A percentile compares a stretch with the other conserved stretches of the same genome.
Conservation (phyloP, 164 flowering plant genomes). For the Stephania cephalantha region DNA sequence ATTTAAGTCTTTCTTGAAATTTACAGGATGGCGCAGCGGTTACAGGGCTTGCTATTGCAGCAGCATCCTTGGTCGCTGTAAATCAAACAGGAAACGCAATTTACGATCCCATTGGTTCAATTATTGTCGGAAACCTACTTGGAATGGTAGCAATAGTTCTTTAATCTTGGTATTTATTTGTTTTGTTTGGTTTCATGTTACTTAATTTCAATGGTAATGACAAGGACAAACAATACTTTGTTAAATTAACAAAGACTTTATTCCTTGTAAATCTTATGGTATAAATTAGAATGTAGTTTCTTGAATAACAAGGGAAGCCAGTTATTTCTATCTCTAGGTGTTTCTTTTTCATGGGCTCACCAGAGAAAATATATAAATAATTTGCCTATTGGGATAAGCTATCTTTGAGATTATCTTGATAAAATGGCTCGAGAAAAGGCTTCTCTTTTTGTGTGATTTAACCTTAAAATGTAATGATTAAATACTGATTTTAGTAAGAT, state of each 20-base stretch:
- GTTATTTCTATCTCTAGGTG: neutral
- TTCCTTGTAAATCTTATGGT: too few relatives aligned
- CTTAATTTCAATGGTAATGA: neutral
- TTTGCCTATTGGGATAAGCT: too few relatives aligned
- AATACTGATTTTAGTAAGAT: constrained; percentile 1
- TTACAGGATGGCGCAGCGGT: constrained; percentile 98
- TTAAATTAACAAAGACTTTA: neutral
- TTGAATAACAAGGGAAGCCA: neutral
- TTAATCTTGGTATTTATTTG: neutral
- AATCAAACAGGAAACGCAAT: constrained; percentile 84
- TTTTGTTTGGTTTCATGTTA: neutral
- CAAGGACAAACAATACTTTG: neutral
- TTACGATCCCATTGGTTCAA: constrained; percentile 93
- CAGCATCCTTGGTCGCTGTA: constrained; percentile 86
- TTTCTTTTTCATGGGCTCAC: too few relatives aligned
- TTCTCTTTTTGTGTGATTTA: neutral
- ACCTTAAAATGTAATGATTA: too few relatives aligned
- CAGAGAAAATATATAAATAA: too few relatives aligned
- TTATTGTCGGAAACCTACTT: constrained; percentile 84
- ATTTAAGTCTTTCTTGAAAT: neutral
- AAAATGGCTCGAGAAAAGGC: neutral
- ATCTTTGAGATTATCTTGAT: too few relatives aligned
- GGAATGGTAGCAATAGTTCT: constrained; percentile 62
- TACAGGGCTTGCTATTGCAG: constrained; percentile 86
- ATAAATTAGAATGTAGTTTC: too few relatives aligned